These are phyloP conservation scores for Cladophialophora chaetospira DNA, from an alignment of 2,329 filamentous ascomycete genomes.

Conservation along the genomic window DNA sequence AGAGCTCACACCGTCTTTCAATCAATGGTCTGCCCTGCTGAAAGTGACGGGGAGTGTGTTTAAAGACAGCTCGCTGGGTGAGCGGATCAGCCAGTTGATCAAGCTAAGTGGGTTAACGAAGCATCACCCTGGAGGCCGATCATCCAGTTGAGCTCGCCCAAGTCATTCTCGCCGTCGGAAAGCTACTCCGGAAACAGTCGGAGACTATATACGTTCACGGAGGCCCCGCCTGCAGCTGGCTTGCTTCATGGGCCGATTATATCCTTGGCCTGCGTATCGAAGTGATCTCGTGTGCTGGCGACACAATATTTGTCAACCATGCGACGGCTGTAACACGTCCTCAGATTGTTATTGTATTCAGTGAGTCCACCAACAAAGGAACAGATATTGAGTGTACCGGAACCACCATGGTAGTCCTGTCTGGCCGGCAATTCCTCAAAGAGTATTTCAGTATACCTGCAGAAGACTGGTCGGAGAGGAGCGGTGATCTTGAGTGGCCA, in stretches of 20 bases:
- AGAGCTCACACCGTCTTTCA: not conserved
- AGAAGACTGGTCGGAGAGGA: too few relatives aligned
- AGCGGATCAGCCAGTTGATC: not conserved
- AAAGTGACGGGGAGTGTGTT: not conserved
- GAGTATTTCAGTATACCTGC: too few relatives aligned
- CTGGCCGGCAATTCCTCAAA: not conserved
- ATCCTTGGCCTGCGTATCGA: not conserved
- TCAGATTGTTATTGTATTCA: too few relatives aligned
- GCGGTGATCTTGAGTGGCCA: not conserved
- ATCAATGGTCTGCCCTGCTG: not conserved
- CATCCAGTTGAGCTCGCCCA: conserved; percentile 1
- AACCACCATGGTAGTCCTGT: not conserved
- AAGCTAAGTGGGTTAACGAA: not conserved
- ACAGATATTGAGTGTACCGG: not conserved
- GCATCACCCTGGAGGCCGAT: not conserved
- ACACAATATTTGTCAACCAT: not conserved
- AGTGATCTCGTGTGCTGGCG: not conserved
- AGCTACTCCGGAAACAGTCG: not conserved
- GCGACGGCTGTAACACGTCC: not conserved
- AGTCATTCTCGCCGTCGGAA: not conserved
- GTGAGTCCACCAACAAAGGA: too few relatives aligned
- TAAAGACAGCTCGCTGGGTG: not conserved
- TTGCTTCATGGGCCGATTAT: conserved; percentile 1
- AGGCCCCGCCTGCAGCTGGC: not conserved
- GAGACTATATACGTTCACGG: not conserved